These are phyloP conservation scores for Plantago lanceolata DNA, from an alignment of 305 asterid species.

Conservation along the genomic window DNA sequence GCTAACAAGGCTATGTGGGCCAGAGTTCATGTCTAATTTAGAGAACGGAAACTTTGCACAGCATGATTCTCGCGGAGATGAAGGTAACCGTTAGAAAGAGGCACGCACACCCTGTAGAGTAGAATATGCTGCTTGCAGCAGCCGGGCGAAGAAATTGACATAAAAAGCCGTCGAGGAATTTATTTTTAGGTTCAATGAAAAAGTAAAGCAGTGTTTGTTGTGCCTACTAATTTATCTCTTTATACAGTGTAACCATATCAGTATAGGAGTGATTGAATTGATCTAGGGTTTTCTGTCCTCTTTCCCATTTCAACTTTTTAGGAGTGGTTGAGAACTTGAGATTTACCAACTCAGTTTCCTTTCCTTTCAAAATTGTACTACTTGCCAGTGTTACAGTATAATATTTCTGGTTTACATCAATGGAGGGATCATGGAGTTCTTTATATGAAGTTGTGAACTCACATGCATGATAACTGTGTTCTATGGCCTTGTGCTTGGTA, in stretches of 20 bases:
- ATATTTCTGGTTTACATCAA: no score
- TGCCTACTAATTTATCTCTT: slow-evolving; percentile 26
- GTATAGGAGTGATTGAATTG: slow-evolving; percentile 14
- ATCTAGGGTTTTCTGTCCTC: no score
- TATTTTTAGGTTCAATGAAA: slow-evolving; percentile 24
- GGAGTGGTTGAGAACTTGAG: background rate
- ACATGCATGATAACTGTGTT: background rate
- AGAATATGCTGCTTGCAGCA: slow-evolving; percentile 10
- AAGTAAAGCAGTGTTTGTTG: slow-evolving; percentile 28
- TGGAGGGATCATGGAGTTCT: no score
- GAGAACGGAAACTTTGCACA: slow-evolving; percentile 40
- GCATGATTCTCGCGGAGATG: slow-evolving; percentile 38
- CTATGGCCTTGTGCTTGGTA: no score
- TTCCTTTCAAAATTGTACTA: no score
- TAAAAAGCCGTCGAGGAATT: slow-evolving; percentile 22
- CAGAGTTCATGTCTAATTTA: slow-evolving; percentile 53
- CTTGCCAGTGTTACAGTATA: no score
- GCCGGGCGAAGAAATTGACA: slow-evolving; percentile 7
- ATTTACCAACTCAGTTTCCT: background rate
- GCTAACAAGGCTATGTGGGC: slow-evolving; percentile 53
- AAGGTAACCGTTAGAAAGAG: slow-evolving; percentile 47
- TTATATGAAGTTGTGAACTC: no score
- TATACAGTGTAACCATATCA: slow-evolving; percentile 16
- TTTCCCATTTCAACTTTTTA: background rate
- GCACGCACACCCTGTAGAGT: slow-evolving; percentile 6